Evolutionary conservation across 2,329 filamentous ascomycete genomes (phyloP).

Genomic region (Phialemoniopsis sp.): DNA sequence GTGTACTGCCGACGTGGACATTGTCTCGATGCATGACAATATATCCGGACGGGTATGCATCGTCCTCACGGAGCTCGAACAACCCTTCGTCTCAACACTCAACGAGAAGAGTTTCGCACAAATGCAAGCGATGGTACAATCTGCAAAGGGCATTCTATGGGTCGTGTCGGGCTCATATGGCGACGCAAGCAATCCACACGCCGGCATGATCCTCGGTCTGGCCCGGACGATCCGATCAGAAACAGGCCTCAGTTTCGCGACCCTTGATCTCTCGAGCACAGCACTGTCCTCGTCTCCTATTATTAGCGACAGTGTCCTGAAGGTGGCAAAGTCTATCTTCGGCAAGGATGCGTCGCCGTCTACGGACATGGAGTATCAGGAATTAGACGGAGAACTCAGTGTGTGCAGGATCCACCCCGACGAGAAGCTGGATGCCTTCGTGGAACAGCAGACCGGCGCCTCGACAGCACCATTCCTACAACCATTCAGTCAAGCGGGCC

Average conservation of each 20-base stretch:
- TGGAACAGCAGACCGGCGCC: slow-evolving; percentile 6
- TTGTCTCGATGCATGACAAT: slow-evolving; percentile 9
- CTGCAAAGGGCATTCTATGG: slow-evolving; percentile 26
- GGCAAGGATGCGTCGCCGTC: background rate
- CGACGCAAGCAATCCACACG: slow-evolving; percentile 21
- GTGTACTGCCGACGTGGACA: background rate
- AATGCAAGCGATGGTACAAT: slow-evolving; percentile 14
- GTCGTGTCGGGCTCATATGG: slow-evolving; percentile 26
- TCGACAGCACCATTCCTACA: slow-evolving; percentile 5
- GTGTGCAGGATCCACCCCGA: slow-evolving; percentile 3
- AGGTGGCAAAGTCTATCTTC: slow-evolving; percentile 4
- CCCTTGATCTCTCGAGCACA: slow-evolving; percentile 20
- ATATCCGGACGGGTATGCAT: slow-evolving; percentile 11
- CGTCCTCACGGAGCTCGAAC: slow-evolving; percentile 15
- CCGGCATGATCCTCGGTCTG: slow-evolving; percentile 25
- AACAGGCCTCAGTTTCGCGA: slow-evolving; percentile 23
- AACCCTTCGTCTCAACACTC: slow-evolving; percentile 10
- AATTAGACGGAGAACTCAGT: slow-evolving; percentile 1
- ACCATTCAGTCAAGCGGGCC: slow-evolving; percentile 8
- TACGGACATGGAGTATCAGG: slow-evolving; percentile 8
- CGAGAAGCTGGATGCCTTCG: slow-evolving; percentile 5
- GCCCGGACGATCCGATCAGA: slow-evolving; percentile 27
- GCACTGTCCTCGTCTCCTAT: slow-evolving; percentile 11
- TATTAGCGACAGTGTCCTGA: background rate
- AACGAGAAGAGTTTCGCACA: slow-evolving; percentile 7